Base-by-base conservation (phyloP, 306 rosid species). In the Cicer cuneatum region DNA sequence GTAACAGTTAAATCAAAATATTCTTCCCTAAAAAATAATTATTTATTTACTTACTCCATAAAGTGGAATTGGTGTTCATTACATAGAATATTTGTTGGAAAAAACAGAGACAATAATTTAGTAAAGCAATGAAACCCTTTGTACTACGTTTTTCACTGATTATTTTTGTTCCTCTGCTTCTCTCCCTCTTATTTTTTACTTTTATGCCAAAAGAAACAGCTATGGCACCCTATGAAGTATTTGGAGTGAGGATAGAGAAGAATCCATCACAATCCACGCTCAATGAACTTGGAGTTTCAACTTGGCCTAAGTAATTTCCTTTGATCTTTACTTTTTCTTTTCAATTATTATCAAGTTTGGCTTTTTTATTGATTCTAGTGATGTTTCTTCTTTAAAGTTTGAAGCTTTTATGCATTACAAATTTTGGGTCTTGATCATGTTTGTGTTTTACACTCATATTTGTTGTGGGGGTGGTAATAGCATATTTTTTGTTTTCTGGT, bases 261-360 rank as follows among this genome's bases (percentile, higher is more conserved):
- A 91, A 85, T 63, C 97, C 96, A 62, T 87, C 91, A 43, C 75
- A 87, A 49, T 88, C 98, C 51, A 91, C 78, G 78, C 98, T 93
- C 81, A 46, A 42, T 21, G 66, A 87, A 43, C 91, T 91, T 16
- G 94, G 90, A 10, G 91, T 93, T 71, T 62, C 83, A 53, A 71
- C 86, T 14, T 93, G 98, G 98, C 70, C 89, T 62, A 89, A 79
- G 98, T 93, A 78, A 52, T 58, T 54, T 35, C 5, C 57, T 66
- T 35, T 58, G 35, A 12, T 39, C 54, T 57, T 69, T n/a, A 38
- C 49, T 21, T 54, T 49, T 29, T 12, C 9, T 5, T 21, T 11
- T 13, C 43, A 21, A 16, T 19, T 12, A 3, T 47, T 0, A 4
- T 57, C 43, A 37, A 6, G 38, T 41, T 33, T 11, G 5, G 5